Evolutionary conservation across 768 basidiomycete species (phyloP).

Genomic region (Suillus cothurnatus): DNA sequence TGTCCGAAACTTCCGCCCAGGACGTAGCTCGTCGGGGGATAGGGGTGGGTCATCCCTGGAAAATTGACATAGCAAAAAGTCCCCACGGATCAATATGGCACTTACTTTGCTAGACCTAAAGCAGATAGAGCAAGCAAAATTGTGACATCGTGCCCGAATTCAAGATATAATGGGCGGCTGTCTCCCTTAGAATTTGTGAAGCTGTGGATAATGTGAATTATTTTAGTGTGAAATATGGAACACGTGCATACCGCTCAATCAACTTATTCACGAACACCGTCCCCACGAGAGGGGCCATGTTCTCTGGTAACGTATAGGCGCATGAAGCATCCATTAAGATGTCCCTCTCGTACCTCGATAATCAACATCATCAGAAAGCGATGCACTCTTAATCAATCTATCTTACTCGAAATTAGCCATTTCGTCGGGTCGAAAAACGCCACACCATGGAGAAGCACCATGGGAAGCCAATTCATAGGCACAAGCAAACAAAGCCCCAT

Average conservation of each 20-base stretch:
- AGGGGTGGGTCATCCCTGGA: slow-evolving; percentile 37
- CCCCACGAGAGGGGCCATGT: slow-evolving; percentile 36
- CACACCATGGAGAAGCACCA: slow-evolving; percentile 38
- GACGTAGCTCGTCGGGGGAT: slow-evolving; percentile 26
- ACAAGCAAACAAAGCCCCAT: slow-evolving; percentile 40
- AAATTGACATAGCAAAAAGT: not conserved
- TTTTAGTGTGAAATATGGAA: not conserved
- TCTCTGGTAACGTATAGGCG: slow-evolving; percentile 35
- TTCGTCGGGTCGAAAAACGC: slow-evolving; percentile 33
- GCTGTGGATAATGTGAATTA: slow-evolving; percentile 11
- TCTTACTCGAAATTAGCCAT: slow-evolving; percentile 35
- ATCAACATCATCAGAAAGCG: not conserved
- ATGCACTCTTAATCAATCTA: not conserved
- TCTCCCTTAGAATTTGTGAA: slow-evolving; percentile 32
- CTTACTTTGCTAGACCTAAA: slow-evolving; percentile 35
- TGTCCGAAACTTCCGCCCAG: slow-evolving; percentile 39
- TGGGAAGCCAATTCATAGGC: slow-evolving; percentile 38
- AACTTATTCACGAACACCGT: slow-evolving; percentile 36
- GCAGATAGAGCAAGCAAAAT: slow-evolving; percentile 38
- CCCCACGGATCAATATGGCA: not conserved
- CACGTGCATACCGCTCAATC: slow-evolving; percentile 30
- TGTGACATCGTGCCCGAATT: slow-evolving; percentile 43
- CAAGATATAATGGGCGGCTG: slow-evolving; percentile 32
- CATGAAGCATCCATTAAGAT: slow-evolving; percentile 38
- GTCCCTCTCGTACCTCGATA: slow-evolving; percentile 35